Evolutionary conservation across 139 green algal genomes (phyloP), one percentile per base, ranked within the genome.

Genomic region (Chlamydomonas asymmetrica): DNA sequence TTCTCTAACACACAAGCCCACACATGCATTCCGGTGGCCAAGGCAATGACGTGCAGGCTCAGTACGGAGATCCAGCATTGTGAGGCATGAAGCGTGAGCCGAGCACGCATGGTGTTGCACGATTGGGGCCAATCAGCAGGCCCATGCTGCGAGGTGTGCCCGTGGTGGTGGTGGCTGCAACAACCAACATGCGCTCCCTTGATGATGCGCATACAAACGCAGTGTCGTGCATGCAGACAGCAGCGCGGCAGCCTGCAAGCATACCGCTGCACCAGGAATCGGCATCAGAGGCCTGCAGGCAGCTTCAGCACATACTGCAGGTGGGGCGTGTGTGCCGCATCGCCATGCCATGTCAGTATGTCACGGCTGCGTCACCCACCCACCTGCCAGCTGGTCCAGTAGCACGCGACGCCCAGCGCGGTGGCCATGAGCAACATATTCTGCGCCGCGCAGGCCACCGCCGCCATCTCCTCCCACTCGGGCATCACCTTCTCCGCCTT

Each of bases 381-480:
- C 52, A 70, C 66, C 80, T 83, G 76, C 87, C 87, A 91, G 65
- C 71, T 85, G 37, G 63, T 76, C 87, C 84, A 92, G 72, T 92
- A 92, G 2, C 74, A 72, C 41, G 52, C 79, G 22, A 88, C 25
- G 10, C 79, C 76, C 38, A 85, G 54, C 0, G 77, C 65, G 16
- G 65, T 78, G 18, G 72, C 71, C 56, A 77, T 52, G 1, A 90
- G 65, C n/a, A 38, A 39, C 74, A 90, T 78, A 59, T 83, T 83
- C 71, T 83, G 67, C 31, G 43, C 88, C 2, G 82, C 88, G 52
- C 75, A 84, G 0, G 81, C 49, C 23, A 83, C 75, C 6, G 88
- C 81, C 9, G 73, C 73, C 41, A 88, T 80, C 61, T 92, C 88
- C 73, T 92, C 88, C 88, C 85, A 91, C 66, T 92, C 85, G 7